phyloP scores from a whole-genome alignment of 2,329 filamentous ascomycete species.

The Chrysoporthe cubensis region DNA sequence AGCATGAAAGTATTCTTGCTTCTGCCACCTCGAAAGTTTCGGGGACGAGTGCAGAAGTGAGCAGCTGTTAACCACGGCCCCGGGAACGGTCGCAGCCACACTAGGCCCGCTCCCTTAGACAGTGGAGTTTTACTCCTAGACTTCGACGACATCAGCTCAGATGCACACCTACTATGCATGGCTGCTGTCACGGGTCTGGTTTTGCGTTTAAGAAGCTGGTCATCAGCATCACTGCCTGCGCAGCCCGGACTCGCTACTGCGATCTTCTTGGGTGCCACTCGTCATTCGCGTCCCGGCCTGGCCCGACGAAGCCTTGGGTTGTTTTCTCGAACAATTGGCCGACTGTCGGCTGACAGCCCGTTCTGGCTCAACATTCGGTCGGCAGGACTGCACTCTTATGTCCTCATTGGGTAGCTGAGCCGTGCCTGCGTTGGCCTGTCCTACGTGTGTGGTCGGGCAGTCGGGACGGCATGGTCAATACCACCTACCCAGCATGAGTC shows the following conservation, averaged over 20 bases:
- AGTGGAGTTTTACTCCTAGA: background rate
- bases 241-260: no score
- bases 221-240: no score
- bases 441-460: background rate
- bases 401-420: slow-evolving; percentile 3
- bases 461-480: background rate
- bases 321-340: background rate
- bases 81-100: background rate
- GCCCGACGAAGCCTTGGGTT: background rate
- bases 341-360: background rate
- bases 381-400: background rate
- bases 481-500: background rate
- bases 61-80: background rate
- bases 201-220: no score
- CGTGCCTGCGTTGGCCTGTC: background rate
- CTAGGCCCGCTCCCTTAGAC: background rate
- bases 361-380: background rate
- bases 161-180: no score
- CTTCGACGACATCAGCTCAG: no score
- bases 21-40: background rate
- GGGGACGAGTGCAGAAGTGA: background rate
- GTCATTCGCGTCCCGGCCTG: background rate
- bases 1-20: background rate
- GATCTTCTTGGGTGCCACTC: background rate
- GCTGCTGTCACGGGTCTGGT: no score